Evolutionary conservation across 1,284 basidiomycete species (phyloP).

Genomic region (Trichosporon ovoides): DNA sequence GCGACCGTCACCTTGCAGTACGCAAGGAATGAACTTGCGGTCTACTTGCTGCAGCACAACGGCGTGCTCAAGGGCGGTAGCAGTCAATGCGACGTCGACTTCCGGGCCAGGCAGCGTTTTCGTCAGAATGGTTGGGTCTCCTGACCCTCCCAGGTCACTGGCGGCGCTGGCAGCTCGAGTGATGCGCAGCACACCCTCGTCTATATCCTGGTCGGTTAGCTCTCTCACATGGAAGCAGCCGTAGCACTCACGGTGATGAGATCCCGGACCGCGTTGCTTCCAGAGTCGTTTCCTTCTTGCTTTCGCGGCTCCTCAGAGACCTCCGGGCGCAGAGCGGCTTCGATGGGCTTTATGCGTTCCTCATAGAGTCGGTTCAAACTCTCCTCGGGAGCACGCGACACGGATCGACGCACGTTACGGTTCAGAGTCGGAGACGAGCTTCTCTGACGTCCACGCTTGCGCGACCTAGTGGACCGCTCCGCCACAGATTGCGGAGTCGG

Average conservation of each 20-base stretch:
- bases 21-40: conserved; percentile 76
- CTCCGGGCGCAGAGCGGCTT: neutral
- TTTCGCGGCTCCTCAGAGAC: too few species aligned
- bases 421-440: neutral
- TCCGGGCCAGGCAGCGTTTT: neutral
- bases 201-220: neutral
- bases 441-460: neutral
- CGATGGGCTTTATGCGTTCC: neutral
- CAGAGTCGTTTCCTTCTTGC: too few species aligned
- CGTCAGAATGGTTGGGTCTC: conserved; percentile 1
- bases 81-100: conserved; percentile 21
- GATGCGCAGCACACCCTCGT: conserved; percentile 17
- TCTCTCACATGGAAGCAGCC: neutral
- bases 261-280: conserved; percentile 3
- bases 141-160: neutral
- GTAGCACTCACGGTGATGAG: neutral
- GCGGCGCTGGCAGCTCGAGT: neutral
- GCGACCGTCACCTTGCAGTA: conserved; percentile 30
- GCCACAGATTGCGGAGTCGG: neutral
- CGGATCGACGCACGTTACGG: neutral
- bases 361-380: neutral
- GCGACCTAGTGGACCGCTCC: neutral
- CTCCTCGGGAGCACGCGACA: neutral
- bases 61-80: conserved; percentile 56
- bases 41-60: conserved; percentile 75